phyloP scores from a whole-genome alignment of 495 filamentous ascomycete genomes.

The Glonium stellatum region DNA sequence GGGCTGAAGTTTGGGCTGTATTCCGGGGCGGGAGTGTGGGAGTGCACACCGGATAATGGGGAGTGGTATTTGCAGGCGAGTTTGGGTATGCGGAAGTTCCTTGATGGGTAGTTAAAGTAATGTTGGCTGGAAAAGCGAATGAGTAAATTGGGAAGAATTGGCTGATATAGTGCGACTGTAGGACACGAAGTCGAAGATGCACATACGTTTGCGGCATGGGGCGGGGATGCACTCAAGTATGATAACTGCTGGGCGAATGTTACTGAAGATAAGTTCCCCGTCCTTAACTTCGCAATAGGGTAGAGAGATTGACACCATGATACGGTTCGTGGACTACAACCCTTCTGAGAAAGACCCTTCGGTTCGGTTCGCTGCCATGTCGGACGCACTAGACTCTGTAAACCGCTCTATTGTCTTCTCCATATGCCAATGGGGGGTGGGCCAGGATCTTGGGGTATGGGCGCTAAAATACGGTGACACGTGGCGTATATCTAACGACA shows the following conservation, averaged over 20 bases:
- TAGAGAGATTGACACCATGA: not conserved
- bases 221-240: conserved; percentile 31
- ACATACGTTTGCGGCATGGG: conserved; percentile 31
- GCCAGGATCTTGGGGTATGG: conserved; percentile 14
- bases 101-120: no score
- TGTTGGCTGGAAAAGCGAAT: no score
- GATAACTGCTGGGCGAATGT: conserved; percentile 26
- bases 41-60: conserved; percentile 17
- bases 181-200: conserved; percentile 29
- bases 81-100: conserved; percentile 1
- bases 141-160: not conserved
- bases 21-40: conserved; percentile 44
- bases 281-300: conserved; percentile 1
- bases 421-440: conserved; percentile 26
- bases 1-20: conserved; percentile 52
- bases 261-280: not conserved
- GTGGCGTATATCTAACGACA: conserved; percentile 24
- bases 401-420: conserved; percentile 11
- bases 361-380: conserved; percentile 17
- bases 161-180: not conserved
- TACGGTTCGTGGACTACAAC: conserved; percentile 5
- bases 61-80: conserved; percentile 1
- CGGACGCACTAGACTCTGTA: conserved; percentile 4
- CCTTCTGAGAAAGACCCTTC: conserved; percentile 8
- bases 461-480: conserved; percentile 9